Evolutionary conservation across 257 asterid genomes (phyloP).

Genomic region (Nicotiana benthamiana): DNA sequence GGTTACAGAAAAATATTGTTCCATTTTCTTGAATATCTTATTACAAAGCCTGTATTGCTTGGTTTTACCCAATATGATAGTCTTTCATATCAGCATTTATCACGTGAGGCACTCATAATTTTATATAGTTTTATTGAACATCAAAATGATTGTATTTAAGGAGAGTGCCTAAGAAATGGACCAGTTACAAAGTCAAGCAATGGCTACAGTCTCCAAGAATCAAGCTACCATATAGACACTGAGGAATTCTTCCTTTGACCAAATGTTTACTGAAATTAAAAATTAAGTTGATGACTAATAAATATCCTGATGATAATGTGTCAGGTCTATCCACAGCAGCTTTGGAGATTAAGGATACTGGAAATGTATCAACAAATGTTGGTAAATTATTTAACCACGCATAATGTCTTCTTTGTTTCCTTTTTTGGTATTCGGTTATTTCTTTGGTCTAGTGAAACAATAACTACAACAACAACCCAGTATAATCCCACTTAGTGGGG

Average conservation of each 20-base stretch:
- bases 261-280: background rate
- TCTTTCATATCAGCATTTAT: background rate
- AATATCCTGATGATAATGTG: constrained; percentile 7
- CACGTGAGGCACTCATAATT: background rate
- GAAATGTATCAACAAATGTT: constrained; percentile 41
- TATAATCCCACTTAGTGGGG: no score
- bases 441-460: background rate
- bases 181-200: background rate
- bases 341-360: constrained; percentile 56
- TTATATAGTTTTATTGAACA: background rate
- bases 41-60: background rate
- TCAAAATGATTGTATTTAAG: background rate
- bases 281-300: background rate
- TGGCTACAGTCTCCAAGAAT: background rate
- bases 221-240: background rate
- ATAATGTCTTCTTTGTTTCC: background rate
- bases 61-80: background rate
- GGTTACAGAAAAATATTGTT: background rate
- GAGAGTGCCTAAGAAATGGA: background rate
- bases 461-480: no score
- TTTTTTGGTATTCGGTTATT: background rate
- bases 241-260: background rate
- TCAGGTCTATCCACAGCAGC: constrained; percentile 92
- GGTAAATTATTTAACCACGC: constrained; percentile 31
- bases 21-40: background rate